Percentiles rank a stretch among this genome's conserved stretches.
Evolutionary conservation across 176 grass and related monocot species (phyloP).

Genomic region (Calamus simplicifolius): DNA sequence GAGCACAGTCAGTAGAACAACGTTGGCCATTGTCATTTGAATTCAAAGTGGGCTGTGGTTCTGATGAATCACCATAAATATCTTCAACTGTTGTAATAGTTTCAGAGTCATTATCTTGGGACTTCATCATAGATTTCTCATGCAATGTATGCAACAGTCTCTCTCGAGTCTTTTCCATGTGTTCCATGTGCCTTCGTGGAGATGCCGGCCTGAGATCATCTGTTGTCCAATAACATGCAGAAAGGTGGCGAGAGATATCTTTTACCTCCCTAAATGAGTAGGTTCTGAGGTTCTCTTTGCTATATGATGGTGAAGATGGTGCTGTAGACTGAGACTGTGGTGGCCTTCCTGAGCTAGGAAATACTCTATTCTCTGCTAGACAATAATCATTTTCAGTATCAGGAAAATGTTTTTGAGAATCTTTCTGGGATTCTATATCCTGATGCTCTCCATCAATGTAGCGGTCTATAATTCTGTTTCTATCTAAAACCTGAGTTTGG

Average conservation of each 20-base stretch:
- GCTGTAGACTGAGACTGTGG: constrained; percentile 35
- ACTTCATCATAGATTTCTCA: constrained; percentile 5
- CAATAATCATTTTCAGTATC: constrained; percentile 1
- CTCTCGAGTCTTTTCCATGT: constrained; percentile 7
- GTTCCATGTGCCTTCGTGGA: not conserved
- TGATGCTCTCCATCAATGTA: constrained; percentile 58
- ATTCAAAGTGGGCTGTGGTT: not conserved
- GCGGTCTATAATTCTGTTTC: constrained; percentile 46
- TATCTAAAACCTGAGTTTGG: constrained; percentile 34
- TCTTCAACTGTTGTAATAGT: constrained; percentile 59
- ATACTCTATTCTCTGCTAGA: constrained; percentile 10
- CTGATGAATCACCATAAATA: constrained; percentile 61
- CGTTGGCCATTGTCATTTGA: not conserved
- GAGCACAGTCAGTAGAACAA: not conserved
- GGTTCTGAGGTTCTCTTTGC: constrained; percentile 11
- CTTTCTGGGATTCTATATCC: constrained; percentile 15
- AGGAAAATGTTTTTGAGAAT: constrained; percentile 1
- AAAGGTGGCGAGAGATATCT: not conserved
- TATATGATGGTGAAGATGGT: constrained; percentile 26
- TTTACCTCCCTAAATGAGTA: constrained; percentile 12
- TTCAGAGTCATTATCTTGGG: constrained; percentile 8
- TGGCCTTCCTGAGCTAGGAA: constrained; percentile 47
- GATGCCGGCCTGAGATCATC: constrained; percentile 4
- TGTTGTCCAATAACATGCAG: not conserved
- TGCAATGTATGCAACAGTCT: not conserved